Evolutionary conservation across 2,329 filamentous ascomycete species (phyloP).

Genomic region (Pseudopyrenochaeta lycopersici): DNA sequence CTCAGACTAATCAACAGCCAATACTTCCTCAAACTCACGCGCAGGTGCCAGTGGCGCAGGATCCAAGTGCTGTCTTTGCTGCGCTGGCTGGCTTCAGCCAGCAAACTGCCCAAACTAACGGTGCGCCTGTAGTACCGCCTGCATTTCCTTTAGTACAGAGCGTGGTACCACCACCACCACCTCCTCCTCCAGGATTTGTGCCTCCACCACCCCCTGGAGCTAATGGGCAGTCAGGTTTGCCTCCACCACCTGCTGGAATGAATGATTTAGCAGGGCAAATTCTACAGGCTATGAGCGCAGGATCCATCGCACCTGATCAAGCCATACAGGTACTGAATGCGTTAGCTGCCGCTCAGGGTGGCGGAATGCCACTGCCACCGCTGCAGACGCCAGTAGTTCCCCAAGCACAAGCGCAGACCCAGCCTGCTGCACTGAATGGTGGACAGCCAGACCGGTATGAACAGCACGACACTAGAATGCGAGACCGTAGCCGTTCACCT

Average conservation of each 20-base stretch:
- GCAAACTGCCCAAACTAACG: conserved; percentile 40
- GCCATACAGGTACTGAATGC: conserved; percentile 44
- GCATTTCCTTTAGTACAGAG: conserved; percentile 39
- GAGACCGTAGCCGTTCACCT: conserved; percentile 59
- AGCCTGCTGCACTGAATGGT: conserved; percentile 27
- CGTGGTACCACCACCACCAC: conserved; percentile 41
- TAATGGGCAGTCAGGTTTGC: conserved; percentile 32
- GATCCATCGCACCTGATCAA: conserved; percentile 46
- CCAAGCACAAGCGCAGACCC: conserved; percentile 23
- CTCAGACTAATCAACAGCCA: conserved; percentile 40
- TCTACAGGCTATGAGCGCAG: conserved; percentile 43
- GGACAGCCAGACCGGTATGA: conserved; percentile 37
- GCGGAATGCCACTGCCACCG: conserved; percentile 36
- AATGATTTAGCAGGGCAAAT: conserved; percentile 43
- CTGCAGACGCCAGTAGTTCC: conserved; percentile 28
- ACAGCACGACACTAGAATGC: conserved; percentile 44
- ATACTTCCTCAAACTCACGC: conserved; percentile 24
- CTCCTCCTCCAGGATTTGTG: conserved; percentile 44
- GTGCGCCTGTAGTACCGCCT: conserved; percentile 30
- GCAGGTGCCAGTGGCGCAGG: conserved; percentile 33
- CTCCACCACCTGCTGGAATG: conserved; percentile 32
- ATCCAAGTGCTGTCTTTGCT: conserved; percentile 43
- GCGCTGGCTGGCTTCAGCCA: conserved; percentile 44
- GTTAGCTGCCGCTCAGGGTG: conserved; percentile 36
- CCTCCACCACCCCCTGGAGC: conserved; percentile 36